Percentiles rank a stretch among this genome's conserved stretches.
phyloP scores from a whole-genome alignment of 2,329 filamentous ascomycete genomes.

The Gremmenia infestans region DNA sequence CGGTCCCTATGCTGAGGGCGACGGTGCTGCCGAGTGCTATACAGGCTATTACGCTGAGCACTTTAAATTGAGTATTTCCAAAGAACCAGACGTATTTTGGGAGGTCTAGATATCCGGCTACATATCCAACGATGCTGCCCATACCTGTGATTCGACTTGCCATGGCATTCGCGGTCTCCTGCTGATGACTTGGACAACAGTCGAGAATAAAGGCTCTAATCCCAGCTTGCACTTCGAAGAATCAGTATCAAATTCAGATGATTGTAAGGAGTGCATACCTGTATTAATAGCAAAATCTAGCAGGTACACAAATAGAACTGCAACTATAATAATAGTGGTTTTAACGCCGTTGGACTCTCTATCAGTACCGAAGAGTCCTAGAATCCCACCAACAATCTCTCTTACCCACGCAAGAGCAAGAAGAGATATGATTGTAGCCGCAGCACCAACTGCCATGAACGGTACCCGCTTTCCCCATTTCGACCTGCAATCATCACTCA shows the following conservation, averaged over 20 bases:
- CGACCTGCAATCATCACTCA: constrained; percentile 71
- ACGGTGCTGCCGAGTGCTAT: constrained; percentile 67
- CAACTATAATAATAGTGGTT: constrained; percentile 65
- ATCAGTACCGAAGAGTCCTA: constrained; percentile 67
- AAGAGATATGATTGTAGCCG: constrained; percentile 62
- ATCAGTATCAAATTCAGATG: constrained; percentile 7
- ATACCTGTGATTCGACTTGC: constrained; percentile 80
- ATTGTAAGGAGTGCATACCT: constrained; percentile 43
- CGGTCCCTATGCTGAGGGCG: constrained; percentile 60
- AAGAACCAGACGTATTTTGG: constrained; percentile 72
- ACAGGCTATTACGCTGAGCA: constrained; percentile 80
- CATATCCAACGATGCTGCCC: constrained; percentile 86
- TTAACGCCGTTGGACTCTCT: constrained; percentile 60
- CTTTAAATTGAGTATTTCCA: constrained; percentile 86
- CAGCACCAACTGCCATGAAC: constrained; percentile 69
- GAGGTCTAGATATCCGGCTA: constrained; percentile 80
- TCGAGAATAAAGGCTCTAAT: constrained; percentile 92
- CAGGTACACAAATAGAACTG: constrained; percentile 82
- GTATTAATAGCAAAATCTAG: constrained; percentile 96
- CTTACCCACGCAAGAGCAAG: constrained; percentile 69
- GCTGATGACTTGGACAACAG: constrained; percentile 85
- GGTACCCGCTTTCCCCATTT: constrained; percentile 75
- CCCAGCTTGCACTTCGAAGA: constrained; percentile 68
- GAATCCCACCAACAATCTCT: constrained; percentile 63
- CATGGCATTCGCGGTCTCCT: constrained; percentile 84